Base-by-base conservation (phyloP, 2,329 filamentous ascomycete species). In the Botrytis hyacinthi region DNA sequence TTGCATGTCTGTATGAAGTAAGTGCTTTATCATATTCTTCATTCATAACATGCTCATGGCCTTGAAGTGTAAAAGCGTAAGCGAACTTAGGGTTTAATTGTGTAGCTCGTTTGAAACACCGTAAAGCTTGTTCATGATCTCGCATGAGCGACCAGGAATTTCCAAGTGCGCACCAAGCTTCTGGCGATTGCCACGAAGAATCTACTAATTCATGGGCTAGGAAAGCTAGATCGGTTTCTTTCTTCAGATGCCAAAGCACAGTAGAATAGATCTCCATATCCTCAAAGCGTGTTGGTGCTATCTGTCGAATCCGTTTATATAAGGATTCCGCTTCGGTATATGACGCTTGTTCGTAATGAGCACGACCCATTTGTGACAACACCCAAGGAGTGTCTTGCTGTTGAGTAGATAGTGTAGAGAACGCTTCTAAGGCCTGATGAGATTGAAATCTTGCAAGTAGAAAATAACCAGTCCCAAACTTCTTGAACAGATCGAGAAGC, bases 231-330 rank as follows among this genome's bases (percentile, higher is more conserved):
- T 98, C 93, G 0, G 94, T 93, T 80, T 98, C 95, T 76, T 93
- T 91, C 82, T 97, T 97, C 75, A 98, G 85, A 82, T 98, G 95
- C 96, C 97, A 99, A n/a, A 99, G 87, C n/a, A 97, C 92, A 0
- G 96, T 99, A 22, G 95, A 98, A 83, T 97, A 99, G 51, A 98
- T 91, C 81, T 99, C 96, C 95, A 98, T 98, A 80, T 98, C 95
- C 80, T 97, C 92, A 62, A 97, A 86, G 6, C 93, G 90, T 1
- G 93, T 93, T 1, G 95, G 95, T 20, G 93, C 91, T 77, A 96
- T 86, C 46, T 91, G 88, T 69, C 94, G 91, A 77, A 99, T 89
- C 73, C 91, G 90, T 73, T 90, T 87, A 82, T 97, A 99, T 79
- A 91, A 92, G 76, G 92, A 93, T 81, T 97, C 95, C 4, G 96